A percentile compares a stretch with the other conserved stretches of the same genome.
Conservation (phyloP, 192 early-diverging fungal genomes). For the Cetraspora pellucida region DNA sequence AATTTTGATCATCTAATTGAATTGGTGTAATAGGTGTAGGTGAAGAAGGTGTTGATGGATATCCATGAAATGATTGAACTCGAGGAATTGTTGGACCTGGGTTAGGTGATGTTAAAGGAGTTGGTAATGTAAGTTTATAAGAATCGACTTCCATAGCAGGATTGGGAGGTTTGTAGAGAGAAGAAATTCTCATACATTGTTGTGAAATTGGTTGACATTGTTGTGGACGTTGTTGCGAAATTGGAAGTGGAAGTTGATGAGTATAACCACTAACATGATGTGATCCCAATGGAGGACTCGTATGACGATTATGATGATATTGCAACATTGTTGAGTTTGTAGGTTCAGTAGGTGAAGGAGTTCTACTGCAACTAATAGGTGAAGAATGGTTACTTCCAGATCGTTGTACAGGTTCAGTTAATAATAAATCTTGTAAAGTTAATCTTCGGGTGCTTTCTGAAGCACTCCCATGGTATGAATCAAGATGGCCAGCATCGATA, state of each 20-base stretch:
- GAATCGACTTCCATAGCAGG: background rate
- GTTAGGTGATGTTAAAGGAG: background rate
- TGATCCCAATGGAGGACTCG: background rate
- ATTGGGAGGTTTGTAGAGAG: background rate
- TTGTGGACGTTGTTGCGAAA: background rate
- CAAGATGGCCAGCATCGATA: too few relatives aligned
- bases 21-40: background rate
- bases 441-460: background rate
- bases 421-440: background rate
- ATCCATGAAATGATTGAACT: background rate
- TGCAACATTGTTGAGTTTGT: background rate
- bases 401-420: background rate
- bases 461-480: background rate
- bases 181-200: background rate
- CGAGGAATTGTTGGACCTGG: too few relatives aligned
- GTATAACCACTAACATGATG: background rate
- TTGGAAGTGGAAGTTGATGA: background rate
- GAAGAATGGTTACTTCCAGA: background rate
- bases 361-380: background rate
- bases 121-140: constrained; percentile 4
- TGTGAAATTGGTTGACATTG: background rate
- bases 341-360: constrained; percentile 3
- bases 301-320: background rate
- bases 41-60: background rate
- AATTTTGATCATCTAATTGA: background rate